Conservation (phyloP, 2,329 filamentous ascomycete genomes). For the Mycocentrospora acerina region DNA sequence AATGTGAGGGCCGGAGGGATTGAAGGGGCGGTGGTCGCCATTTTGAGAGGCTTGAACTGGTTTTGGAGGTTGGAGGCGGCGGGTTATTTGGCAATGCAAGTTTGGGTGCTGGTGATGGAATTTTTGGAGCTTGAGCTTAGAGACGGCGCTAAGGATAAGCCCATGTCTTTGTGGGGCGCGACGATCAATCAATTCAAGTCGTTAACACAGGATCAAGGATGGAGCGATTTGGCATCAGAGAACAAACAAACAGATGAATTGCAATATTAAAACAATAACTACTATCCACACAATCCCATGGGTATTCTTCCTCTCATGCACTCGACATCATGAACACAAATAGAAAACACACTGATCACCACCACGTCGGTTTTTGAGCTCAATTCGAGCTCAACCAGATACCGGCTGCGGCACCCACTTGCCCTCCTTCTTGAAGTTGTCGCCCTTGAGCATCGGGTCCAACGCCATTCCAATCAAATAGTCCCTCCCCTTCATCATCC, state of each 20-base stretch:
- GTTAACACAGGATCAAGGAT: too few species aligned
- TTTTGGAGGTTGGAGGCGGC: background rate
- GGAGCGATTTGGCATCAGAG: too few species aligned
- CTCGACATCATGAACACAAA: too few species aligned
- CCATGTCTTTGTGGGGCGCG: constrained; percentile 17
- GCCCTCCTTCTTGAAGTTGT: constrained; percentile 37
- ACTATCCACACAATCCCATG: too few species aligned
- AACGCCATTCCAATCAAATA: constrained; percentile 39
- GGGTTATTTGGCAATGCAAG: constrained; percentile 4
- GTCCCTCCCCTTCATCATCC: constrained; percentile 47
- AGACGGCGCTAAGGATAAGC: constrained; percentile 18
- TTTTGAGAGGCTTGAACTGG: constrained; percentile 6
- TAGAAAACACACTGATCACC: too few species aligned
- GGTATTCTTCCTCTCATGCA: too few species aligned
- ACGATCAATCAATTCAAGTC: background rate
- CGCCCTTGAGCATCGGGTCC: constrained; percentile 28
- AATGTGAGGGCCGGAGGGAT: constrained; percentile 48
- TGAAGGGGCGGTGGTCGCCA: constrained; percentile 23
- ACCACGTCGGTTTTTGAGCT: constrained; percentile 11
- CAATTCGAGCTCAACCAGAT: constrained; percentile 19
- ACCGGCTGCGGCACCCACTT: constrained; percentile 36
- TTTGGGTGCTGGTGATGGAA: constrained; percentile 14
- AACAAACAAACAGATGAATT: too few species aligned
- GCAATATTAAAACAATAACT: too few species aligned
- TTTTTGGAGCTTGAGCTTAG: constrained; percentile 28